These are phyloP conservation scores for Coprinopsis sp. DNA, from an alignment of 768 basidiomycete species.

Conservation along the genomic window DNA sequence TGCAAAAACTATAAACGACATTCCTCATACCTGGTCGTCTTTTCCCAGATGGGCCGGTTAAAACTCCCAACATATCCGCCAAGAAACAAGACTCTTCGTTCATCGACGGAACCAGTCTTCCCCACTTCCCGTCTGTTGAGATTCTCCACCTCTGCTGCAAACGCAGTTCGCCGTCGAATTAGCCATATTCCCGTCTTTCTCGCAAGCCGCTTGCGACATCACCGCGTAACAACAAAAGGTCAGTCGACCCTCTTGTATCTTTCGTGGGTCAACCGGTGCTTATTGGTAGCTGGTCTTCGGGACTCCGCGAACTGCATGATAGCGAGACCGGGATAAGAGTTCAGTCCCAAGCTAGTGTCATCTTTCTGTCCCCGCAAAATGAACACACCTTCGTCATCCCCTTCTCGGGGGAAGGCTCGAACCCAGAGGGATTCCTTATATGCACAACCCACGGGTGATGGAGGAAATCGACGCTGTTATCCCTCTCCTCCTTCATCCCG, in stretches of 20 bases:
- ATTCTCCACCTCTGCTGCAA: no score
- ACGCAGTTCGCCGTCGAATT: no score
- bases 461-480: not conserved
- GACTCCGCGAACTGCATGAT: no score
- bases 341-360: not conserved
- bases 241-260: not conserved
- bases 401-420: not conserved
- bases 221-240: constrained; percentile 8
- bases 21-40: not conserved
- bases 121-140: no score
- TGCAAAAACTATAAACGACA: constrained; percentile 1
- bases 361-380: not conserved
- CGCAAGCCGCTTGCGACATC: constrained; percentile 19
- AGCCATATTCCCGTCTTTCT: no score
- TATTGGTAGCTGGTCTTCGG: not conserved
- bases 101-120: no score
- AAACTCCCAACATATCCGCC: not conserved
- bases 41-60: not conserved
- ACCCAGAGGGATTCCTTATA: constrained; percentile 4
- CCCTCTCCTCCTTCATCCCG: constrained; percentile 7
- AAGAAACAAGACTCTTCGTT: no score
- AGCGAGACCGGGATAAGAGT: no score
- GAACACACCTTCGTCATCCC: not conserved
- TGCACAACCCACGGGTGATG: constrained; percentile 4
- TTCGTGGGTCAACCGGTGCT: constrained; percentile 1